A percentile compares a stretch with the other conserved stretches of the same genome.
These are phyloP conservation scores for Chrysosporium queenslandicum DNA, from an alignment of 2,329 filamentous ascomycete species.

Conservation along the genomic window DNA sequence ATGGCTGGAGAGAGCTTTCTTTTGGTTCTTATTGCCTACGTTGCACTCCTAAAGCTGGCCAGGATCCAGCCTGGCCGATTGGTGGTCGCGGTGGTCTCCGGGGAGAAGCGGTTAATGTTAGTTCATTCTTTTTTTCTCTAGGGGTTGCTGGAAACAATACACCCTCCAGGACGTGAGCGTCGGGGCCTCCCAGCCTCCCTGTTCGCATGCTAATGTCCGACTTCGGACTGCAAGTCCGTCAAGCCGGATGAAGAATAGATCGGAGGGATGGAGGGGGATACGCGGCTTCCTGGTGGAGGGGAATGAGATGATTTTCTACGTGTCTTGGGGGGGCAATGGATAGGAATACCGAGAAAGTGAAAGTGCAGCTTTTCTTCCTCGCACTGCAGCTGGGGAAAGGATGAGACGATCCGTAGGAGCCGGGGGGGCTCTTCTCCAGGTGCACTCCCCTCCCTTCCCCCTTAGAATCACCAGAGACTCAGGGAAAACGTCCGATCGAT, in stretches of 20 bases:
- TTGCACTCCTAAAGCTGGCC: not conserved
- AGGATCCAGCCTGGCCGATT: constrained; percentile 6
- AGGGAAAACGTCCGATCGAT: not conserved
- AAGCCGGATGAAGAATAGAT: not conserved
- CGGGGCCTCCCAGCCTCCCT: not conserved
- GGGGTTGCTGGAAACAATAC: not conserved
- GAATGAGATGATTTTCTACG: not conserved
- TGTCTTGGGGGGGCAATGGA: not conserved
- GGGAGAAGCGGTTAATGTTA: constrained; percentile 2
- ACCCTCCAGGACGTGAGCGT: not conserved
- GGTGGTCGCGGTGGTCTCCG: constrained; percentile 1
- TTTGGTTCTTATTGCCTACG: not conserved
- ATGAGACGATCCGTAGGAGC: not conserved
- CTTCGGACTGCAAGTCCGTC: not conserved
- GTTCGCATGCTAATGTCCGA: constrained; percentile 4
- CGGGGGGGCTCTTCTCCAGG: not conserved
- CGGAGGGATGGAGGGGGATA: not conserved
- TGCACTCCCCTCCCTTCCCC: not conserved
- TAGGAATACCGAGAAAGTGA: not conserved
- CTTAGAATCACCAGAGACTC: not conserved
- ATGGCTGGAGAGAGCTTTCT: not conserved
- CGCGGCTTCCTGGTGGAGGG: not conserved
- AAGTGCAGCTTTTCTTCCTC: not conserved
- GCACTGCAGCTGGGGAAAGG: not conserved
- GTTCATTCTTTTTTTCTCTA: not conserved